Conservation (phyloP, 2,329 filamentous ascomycete species). For the Raffaelea deltoideospora region DNA sequence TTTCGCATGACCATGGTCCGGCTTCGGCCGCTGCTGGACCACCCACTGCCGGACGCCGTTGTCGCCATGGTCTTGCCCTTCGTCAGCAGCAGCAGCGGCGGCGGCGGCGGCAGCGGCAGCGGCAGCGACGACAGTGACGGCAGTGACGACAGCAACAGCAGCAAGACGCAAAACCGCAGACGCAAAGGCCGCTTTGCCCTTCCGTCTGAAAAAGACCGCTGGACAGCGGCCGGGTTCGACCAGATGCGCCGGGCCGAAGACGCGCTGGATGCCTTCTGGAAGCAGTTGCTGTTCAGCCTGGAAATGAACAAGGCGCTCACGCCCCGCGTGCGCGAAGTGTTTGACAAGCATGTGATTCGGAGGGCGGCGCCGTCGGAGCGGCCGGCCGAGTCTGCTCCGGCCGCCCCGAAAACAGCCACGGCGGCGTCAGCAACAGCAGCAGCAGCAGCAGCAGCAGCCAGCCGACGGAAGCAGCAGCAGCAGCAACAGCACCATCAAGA, state of each 20-base stretch:
- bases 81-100: no score
- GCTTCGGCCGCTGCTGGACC: constrained; percentile 4
- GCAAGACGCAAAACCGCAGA: no score
- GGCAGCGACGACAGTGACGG: no score
- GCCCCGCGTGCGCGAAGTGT: constrained; percentile 2
- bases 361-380: no score
- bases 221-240: background rate
- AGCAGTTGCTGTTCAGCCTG: constrained; percentile 1
- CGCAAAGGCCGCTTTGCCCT: no score
- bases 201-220: background rate
- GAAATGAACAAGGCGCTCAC: constrained; percentile 5
- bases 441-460: background rate
- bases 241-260: constrained; percentile 2
- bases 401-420: background rate
- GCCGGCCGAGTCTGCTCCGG: background rate
- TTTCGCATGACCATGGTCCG: constrained; percentile 4
- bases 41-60: constrained; percentile 2
- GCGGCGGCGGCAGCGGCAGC: no score
- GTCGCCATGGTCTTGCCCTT: background rate
- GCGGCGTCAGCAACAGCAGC: background rate
- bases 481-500: background rate
- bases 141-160: no score
- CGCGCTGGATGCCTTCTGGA: constrained; percentile 6
- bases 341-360: background rate
- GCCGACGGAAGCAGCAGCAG: background rate